Conservation (phyloP, 2,329 filamentous ascomycete genomes). For the Fusarium sp. region DNA sequence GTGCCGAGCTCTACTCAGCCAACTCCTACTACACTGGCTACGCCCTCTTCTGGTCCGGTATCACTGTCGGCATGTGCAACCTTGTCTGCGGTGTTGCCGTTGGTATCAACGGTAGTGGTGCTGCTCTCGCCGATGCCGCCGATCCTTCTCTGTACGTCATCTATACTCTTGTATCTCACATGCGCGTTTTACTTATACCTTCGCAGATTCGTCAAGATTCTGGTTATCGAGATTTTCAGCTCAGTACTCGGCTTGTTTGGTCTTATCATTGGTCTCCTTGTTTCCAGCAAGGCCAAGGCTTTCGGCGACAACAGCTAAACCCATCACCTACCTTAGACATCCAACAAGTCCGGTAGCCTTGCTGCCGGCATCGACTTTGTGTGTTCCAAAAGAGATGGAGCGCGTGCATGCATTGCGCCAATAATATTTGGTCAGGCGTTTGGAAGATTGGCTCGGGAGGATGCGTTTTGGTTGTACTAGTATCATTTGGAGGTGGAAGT, state of each 20-base stretch:
- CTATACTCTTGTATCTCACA: slow-evolving; percentile 1
- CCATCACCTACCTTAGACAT: slow-evolving; percentile 28
- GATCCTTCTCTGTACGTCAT: slow-evolving; percentile 85
- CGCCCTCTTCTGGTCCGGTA: slow-evolving; percentile 94
- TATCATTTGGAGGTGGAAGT: slow-evolving; percentile 52
- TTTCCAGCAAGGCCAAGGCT: slow-evolving; percentile 85
- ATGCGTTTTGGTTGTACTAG: slow-evolving; percentile 55
- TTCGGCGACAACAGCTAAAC: slow-evolving; percentile 66
- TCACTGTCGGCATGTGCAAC: slow-evolving; percentile 97
- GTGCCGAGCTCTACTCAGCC: slow-evolving; percentile 77
- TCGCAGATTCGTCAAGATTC: slow-evolving; percentile 93
- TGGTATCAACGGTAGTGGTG: slow-evolving; percentile 97
- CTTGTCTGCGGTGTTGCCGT: slow-evolving; percentile 96
- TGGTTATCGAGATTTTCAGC: slow-evolving; percentile 99
- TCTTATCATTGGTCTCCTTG: slow-evolving; percentile 91
- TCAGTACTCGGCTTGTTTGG: slow-evolving; percentile 97
- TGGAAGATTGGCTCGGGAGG: slow-evolving; percentile 56
- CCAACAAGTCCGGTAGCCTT: slow-evolving; percentile 29
- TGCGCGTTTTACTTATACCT: slow-evolving; percentile 41
- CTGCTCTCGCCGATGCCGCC: slow-evolving; percentile 94
- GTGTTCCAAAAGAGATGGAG: slow-evolving; percentile 45
- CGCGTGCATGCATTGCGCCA: slow-evolving; percentile 55
- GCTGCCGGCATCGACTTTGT: slow-evolving; percentile 36
- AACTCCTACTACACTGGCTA: slow-evolving; percentile 95
- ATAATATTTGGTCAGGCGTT: slow-evolving; percentile 59